These are phyloP conservation scores for Claviceps digitariae DNA, from an alignment of 2,329 filamentous ascomycete species.

Conservation along the genomic window DNA sequence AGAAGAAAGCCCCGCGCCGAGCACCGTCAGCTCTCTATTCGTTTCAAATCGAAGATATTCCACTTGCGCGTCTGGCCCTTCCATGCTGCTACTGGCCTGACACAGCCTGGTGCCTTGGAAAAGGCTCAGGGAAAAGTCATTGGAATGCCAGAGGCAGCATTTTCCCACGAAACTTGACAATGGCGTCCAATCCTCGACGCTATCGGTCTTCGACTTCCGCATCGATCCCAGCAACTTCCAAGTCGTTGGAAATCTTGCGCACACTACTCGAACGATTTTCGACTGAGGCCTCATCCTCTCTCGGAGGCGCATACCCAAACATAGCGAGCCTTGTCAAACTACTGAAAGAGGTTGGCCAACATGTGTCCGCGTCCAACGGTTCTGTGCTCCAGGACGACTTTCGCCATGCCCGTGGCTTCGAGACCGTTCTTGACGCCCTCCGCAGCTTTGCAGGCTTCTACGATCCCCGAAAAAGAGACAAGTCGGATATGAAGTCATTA, in stretches of 20 bases:
- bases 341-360: constrained; percentile 53
- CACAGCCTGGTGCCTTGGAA: constrained; percentile 24
- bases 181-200: constrained; percentile 39
- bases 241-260: constrained; percentile 46
- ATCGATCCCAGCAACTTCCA: constrained; percentile 42
- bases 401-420: constrained; percentile 66
- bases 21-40: neutral
- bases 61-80: constrained; percentile 11
- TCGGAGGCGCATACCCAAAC: constrained; percentile 32
- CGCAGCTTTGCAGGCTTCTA: constrained; percentile 64
- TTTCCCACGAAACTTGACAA: constrained; percentile 19
- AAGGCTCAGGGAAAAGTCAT: constrained; percentile 17
- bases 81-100: constrained; percentile 21
- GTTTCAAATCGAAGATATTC: neutral
- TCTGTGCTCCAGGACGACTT: constrained; percentile 62
- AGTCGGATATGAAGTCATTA: constrained; percentile 49
- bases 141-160: constrained; percentile 4
- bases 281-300: constrained; percentile 17
- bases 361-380: constrained; percentile 35
- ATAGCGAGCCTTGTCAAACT: constrained; percentile 36
- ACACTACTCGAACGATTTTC: constrained; percentile 36
- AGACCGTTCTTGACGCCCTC: constrained; percentile 55
- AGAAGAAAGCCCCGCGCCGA: neutral
- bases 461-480: constrained; percentile 47
- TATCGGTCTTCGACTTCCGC: constrained; percentile 53